Evolutionary conservation across 148 eudicot genomes (phyloP), one percentile per base, ranked within the genome.

Genomic region (Silene conica): DNA sequence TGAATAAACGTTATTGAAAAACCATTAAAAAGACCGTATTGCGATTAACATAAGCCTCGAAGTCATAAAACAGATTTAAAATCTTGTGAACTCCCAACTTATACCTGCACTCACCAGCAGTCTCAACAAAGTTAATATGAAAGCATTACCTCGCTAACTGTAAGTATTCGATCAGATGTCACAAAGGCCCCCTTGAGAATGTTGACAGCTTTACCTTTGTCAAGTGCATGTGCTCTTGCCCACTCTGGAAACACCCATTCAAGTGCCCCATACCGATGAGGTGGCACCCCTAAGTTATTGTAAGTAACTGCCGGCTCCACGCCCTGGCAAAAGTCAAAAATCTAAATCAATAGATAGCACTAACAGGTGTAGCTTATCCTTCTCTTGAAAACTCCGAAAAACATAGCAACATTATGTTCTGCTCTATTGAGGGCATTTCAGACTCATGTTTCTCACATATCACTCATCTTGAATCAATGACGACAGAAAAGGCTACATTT

Each of bases 221-320:
- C 99, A 75, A 96, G 96, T 18, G 85, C 97, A 81, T 96, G 99
- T 63, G 92, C 86, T 83, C 99, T 87, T 67, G 99, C 97, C 97
- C 97, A 96, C 46, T 89, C 90, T 3, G 99, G 99, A 76, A 96
- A 96, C 66, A 96, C 87, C 97, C 99, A 96, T 69, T 85, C 99
- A 31, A 96, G 61, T 52, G 94, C 86, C 63, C 93, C 89, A 65
- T 96, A 96, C 99, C 99, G 90, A 18, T 92, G 94, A 12, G 87
- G 79, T 48, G 99, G 90, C 77, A 92, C 83, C 64, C 99, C 99
- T 70, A 96, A 80, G 79, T 96, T 92, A 43, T 78, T 73, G 77
- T 89, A 96, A 41, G 96, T 90, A 55, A 70, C 83, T 72, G 97
- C 99, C 74, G 99, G 90, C 77, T 96, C 97, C 79, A 96, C 99